A percentile compares a stretch with the other conserved stretches of the same genome.
These are phyloP conservation scores for Cubamyces sp. DNA, from an alignment of 768 basidiomycete species.

Conservation along the genomic window DNA sequence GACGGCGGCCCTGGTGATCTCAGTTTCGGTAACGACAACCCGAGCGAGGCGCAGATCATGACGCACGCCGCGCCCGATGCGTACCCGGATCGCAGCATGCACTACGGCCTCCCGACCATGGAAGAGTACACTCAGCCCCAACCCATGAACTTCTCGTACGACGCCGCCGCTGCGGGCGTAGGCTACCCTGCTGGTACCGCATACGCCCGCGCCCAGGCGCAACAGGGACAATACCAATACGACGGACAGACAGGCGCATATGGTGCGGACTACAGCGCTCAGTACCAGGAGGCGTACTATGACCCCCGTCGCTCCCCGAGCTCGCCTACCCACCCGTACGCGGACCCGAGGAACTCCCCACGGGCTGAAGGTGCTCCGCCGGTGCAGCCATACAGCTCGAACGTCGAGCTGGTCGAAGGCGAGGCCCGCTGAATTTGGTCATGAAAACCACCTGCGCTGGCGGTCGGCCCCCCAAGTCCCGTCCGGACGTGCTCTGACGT, in stretches of 20 bases:
- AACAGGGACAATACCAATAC: slow-evolving; percentile 33
- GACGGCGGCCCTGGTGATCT: slow-evolving; percentile 6
- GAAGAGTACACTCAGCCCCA: slow-evolving; percentile 33
- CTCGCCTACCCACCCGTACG: slow-evolving; percentile 21
- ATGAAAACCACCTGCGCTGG: slow-evolving; percentile 1
- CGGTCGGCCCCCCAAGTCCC: background rate
- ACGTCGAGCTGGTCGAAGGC: slow-evolving; percentile 10
- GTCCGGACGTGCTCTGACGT: background rate
- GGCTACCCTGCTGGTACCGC: slow-evolving; percentile 36
- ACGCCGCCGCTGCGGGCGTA: slow-evolving; percentile 25
- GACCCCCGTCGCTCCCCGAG: slow-evolving; percentile 11
- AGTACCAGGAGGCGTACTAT: slow-evolving; percentile 16
- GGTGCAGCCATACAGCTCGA: slow-evolving; percentile 7
- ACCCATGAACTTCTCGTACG: slow-evolving; percentile 17
- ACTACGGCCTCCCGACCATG: slow-evolving; percentile 30
- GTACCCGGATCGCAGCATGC: slow-evolving; percentile 34
- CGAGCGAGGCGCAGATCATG: slow-evolving; percentile 16
- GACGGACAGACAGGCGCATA: slow-evolving; percentile 23
- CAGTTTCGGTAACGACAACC: slow-evolving; percentile 13
- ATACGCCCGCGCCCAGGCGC: slow-evolving; percentile 29
- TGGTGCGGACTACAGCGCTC: slow-evolving; percentile 13
- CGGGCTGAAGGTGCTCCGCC: slow-evolving; percentile 16
- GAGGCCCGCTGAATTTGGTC: slow-evolving; percentile 19
- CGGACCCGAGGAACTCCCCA: slow-evolving; percentile 26
- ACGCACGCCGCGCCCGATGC: slow-evolving; percentile 29